Evolutionary conservation across 768 basidiomycete species (phyloP).

Genomic region (Lentinula aciculospora): DNA sequence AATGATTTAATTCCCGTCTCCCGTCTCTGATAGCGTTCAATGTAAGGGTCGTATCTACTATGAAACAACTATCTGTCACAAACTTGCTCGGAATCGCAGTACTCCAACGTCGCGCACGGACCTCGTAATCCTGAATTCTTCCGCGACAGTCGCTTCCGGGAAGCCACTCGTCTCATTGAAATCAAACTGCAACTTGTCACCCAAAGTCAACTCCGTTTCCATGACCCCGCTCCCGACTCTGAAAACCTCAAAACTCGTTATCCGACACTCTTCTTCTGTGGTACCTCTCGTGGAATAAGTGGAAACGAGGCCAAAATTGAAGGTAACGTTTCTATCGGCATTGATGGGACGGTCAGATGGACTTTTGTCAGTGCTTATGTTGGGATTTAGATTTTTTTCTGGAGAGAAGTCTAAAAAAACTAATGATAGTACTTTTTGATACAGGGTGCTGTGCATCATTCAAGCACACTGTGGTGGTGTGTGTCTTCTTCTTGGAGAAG

Average conservation of each 20-base stretch:
- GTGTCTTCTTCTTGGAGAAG: slow-evolving; percentile 6
- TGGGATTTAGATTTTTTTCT: neutral
- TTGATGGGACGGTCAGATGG: slow-evolving; percentile 45
- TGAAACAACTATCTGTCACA: slow-evolving; percentile 6
- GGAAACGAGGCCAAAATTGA: slow-evolving; percentile 38
- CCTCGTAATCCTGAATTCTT: slow-evolving; percentile 43
- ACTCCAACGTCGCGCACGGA: slow-evolving; percentile 27
- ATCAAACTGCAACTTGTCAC: slow-evolving; percentile 41
- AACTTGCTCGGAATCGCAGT: slow-evolving; percentile 21
- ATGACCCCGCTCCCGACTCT: neutral
- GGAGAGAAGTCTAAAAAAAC: slow-evolving; percentile 1
- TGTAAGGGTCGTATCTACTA: slow-evolving; percentile 22
- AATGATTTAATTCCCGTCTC: neutral
- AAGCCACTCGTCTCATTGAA: slow-evolving; percentile 61
- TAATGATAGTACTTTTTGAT: slow-evolving; percentile 11
- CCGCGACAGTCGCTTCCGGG: slow-evolving; percentile 49
- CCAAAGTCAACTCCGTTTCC: slow-evolving; percentile 5
- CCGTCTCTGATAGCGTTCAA: slow-evolving; percentile 36
- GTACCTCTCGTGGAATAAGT: slow-evolving; percentile 36
- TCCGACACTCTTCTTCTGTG: slow-evolving; percentile 42
- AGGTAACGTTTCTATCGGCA: slow-evolving; percentile 44
- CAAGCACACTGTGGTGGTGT: slow-evolving; percentile 56
- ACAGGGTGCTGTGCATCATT: slow-evolving; percentile 51
- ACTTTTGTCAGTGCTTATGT: slow-evolving; percentile 44
- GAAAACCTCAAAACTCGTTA: slow-evolving; percentile 18